Base-by-base conservation (phyloP, 2,329 filamentous ascomycete species). In the Pseudogymnoascus sp. region DNA sequence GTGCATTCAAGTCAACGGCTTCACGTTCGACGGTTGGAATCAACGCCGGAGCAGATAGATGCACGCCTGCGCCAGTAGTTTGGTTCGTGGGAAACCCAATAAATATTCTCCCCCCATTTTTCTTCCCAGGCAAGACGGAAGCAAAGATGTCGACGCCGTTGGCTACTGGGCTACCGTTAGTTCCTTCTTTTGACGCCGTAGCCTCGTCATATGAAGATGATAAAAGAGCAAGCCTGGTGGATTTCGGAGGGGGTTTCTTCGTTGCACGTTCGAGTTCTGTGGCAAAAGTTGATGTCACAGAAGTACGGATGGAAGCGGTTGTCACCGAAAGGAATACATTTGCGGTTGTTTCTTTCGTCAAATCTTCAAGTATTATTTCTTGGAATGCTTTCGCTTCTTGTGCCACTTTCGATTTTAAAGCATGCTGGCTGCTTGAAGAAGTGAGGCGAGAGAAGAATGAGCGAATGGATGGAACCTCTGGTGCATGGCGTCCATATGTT, bases 31-130 rank as follows among this genome's bases (percentile, higher is more conserved):
- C 96, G 0, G 95, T 99, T 0, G 95, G 95, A 64, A 99, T 99
- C 13, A 99, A 87, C 0, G 93, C 97, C 1, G 93, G 95, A 0
- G 95, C 95, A 11, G 93, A 97, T 31, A 99, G 89, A 74, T 99
- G 95, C 73, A 96, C 89, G 15, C 93, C 90, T 28, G 93, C 87
- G 63, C 93, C 95, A 0, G 96, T 99, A 0, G 95, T 99, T 77
- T 99, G 95, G 69, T 93, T 93, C 1, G 95, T 99, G 2, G 95
- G 93, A 72, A 99, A 99, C 0, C 95, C 95, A 71, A 99, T 99
- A 71, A 97, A 99, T 63, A 99, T 90, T 62, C 91, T 87, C 6
- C 95, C 95, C 8, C 85, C 85, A 0, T 84, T 83, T 69, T 90
- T 90, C 74, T 92, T 96, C 64, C 85, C 91, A 2, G 95, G 95